Conservation (phyloP, 371 early-diverging fungal genomes). For the Apophysomyces sp. region DNA sequence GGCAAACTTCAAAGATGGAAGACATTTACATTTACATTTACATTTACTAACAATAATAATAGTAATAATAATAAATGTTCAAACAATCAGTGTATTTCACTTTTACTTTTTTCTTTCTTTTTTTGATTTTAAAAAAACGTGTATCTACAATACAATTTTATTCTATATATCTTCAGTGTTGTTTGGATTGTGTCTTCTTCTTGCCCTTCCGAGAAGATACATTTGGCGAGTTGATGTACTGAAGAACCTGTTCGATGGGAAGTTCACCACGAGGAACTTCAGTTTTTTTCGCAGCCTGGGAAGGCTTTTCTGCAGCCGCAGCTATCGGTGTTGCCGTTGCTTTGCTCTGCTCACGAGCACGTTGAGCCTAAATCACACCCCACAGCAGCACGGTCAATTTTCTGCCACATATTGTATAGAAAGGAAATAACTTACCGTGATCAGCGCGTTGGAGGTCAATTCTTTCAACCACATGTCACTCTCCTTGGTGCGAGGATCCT, state of each 20-base stretch:
- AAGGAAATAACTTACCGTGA: slow-evolving; percentile 48
- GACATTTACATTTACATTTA: too few relatives aligned
- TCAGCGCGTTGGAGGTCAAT: slow-evolving; percentile 59
- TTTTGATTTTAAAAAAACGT: too few relatives aligned
- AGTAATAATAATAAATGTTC: too few relatives aligned
- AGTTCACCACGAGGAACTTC: slow-evolving; percentile 47
- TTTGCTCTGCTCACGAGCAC: slow-evolving; percentile 10
- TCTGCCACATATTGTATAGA: too few relatives aligned
- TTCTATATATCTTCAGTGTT: background rate
- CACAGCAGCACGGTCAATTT: too few relatives aligned
- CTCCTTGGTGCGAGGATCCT: slow-evolving; percentile 74
- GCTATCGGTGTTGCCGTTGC: slow-evolving; percentile 5
- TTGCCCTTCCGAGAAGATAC: slow-evolving; percentile 22
- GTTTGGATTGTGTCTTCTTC: slow-evolving; percentile 15
- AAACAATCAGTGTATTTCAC: too few relatives aligned
- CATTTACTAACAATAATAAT: too few relatives aligned
- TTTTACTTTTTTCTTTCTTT: too few relatives aligned
- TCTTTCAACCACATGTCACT: slow-evolving; percentile 73
- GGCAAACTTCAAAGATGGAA: too few relatives aligned
- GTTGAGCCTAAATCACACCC: slow-evolving; percentile 7
- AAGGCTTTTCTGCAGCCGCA: slow-evolving; percentile 4
- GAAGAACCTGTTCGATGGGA: slow-evolving; percentile 61
- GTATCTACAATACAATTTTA: background rate
- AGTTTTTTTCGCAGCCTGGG: background rate
- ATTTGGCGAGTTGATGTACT: slow-evolving; percentile 48